Base-by-base conservation (phyloP, 768 basidiomycete species). In the Termitomyces sp. region DNA sequence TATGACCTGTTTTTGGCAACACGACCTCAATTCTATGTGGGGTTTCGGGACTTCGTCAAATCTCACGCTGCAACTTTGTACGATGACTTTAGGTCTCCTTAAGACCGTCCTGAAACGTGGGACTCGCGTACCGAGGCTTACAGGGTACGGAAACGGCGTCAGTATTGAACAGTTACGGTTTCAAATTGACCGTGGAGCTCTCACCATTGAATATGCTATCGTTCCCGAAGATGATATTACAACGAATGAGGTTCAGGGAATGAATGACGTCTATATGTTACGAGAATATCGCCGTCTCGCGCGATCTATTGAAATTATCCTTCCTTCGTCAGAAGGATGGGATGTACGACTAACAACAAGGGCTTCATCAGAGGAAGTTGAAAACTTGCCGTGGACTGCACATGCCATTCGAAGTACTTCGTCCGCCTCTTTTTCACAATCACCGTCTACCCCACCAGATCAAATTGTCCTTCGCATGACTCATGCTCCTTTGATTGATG, bases 1-100 rank as follows among this genome's bases (percentile, higher is more conserved):
- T 37, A 82, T 95, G 59, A 94, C 91, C 1, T 95, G 91, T 66
- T 94, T 96, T 67, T 96, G 92, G 91, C 91, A 95, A 67, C 94
- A 96, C 68, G 91, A 97, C 73, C 81, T 96, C 28, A 89, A 90
- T 60, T 82, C 91, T 0, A 68, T 91, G 39, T 96, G 93, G 92
- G 89, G 84, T 39, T 79, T 94, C 50, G 85, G 84, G 7, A 80
- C 86, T 0, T 77, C 82, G 1, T 75, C 82, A 16, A 78, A 82
- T 30, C 64, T 93, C 10, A 79, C 82, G 9, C 90, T 92, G 61
- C 92, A 96, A 62, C 79, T 98, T 2, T 86, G 87, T n/a, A 84
- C 88, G 5, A 91, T 96, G 82, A 78, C 87, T 17, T 70, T 92
- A 7, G 90, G 91, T 25, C 73, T 96, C 43, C 78, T 89, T 65